Base-by-base conservation (phyloP, 1,139 yeast genomes). In the Pichia sp. region DNA sequence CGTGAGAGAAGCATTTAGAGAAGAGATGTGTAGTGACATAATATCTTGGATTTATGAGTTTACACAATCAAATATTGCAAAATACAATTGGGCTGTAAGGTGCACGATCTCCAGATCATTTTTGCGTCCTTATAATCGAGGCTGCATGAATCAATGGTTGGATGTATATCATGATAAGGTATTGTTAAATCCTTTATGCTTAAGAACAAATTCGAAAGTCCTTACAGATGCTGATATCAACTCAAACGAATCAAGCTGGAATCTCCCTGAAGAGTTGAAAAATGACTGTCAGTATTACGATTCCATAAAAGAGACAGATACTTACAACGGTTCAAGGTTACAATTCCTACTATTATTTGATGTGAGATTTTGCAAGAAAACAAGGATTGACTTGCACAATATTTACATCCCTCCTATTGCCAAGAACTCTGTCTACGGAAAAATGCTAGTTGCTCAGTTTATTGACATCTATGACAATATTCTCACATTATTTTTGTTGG, bases 391-490 rank as follows among this genome's bases (percentile, higher is more conserved):
- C 20, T 71, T 91, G 41, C 86, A 88, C 52, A 91, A 85, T 62
- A 72, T 91, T 60, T 84, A 84, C 63, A 80, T 89, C 49, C 77
- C 87, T 0, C 79, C 88, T 0, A 75, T 92, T 59, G 83, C 92
- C 10, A 81, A 93, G 6, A 84, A 84, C 61, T 75, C 82, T 53
- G 73, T 71, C 10, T 84, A 77, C 65, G 85, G 86, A 65, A 71
- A 78, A 34, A 73, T 83, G 36, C 73, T 90, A 47, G 87, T 90
- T 10, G 82, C 83, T 44, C 95, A 90, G 64, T 91, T 90, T 65
- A 87, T 91, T 46, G 95, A 90, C 62, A 75, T 90, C 0, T 91
- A 92, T 66, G 91, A 95, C 0, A 78, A 81, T 3, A 72, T 91
- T n/a, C 83, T 90, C 0, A 92, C 90, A 62, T 79, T 81, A 77